A percentile compares a stretch with the other conserved stretches of the same genome.
Conservation (phyloP, 371 early-diverging fungal species). For the Actinomortierella wolfii region DNA sequence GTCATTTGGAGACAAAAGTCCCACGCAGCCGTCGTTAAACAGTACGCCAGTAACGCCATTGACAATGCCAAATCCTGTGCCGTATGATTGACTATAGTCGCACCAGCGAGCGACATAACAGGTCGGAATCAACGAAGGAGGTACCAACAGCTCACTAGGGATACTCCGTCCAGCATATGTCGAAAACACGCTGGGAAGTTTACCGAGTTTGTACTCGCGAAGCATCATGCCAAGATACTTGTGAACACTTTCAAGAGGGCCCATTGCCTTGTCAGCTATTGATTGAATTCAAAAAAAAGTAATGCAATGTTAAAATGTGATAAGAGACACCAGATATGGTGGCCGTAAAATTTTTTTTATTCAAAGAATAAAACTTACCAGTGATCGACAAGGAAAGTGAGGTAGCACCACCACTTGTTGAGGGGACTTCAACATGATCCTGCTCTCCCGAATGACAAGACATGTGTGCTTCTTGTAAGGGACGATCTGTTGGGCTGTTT, state of each 20-base stretch:
- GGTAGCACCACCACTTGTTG: conserved; percentile 27
- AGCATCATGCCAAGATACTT: conserved; percentile 19
- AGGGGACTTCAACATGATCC: conserved; percentile 43
- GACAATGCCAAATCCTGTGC: conserved; percentile 30
- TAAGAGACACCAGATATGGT: no score
- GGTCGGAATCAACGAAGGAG: neutral
- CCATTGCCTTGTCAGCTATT: conserved; percentile 1
- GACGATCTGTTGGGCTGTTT: no score
- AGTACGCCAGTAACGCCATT: conserved; percentile 36
- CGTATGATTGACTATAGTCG: conserved; percentile 24
- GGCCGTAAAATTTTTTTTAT: no score
- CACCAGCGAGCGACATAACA: conserved; percentile 30
- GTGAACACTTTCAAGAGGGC: conserved; percentile 16
- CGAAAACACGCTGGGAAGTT: conserved; percentile 6
- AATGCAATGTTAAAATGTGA: no score
- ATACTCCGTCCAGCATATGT: neutral
- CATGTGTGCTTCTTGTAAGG: no score
- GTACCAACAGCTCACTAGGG: neutral
- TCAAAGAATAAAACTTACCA: no score
- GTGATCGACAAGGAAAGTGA: conserved; percentile 39
- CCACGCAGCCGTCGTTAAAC: conserved; percentile 21
- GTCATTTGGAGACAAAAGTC: conserved; percentile 25
- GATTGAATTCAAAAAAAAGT: no score
- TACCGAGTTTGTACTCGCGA: conserved; percentile 1
- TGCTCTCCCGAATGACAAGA: conserved; percentile 32